Base-by-base conservation (phyloP, 192 early-diverging fungal species). In the Backusella sp. region DNA sequence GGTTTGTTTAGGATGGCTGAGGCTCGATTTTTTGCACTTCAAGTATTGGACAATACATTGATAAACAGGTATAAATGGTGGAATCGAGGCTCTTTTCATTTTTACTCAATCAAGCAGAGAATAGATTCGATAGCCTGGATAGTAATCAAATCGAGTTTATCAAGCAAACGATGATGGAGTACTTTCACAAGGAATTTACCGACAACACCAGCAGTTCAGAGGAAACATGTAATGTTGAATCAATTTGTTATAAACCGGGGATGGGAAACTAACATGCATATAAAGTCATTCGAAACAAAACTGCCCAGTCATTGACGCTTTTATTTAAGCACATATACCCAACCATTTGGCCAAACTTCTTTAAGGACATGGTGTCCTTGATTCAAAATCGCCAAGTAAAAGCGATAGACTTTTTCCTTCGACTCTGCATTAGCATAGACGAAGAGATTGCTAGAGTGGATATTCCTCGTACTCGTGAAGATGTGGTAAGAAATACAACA, bases 271-370 rank as follows among this genome's bases (percentile, higher is more conserved):
- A 39, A 41, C 42, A 6, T 36, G 65, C 70, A 19, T 28, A 7
- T 7, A 21, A 76, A 90, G 89, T 80, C 75, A 80, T 90, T 56
- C 86, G 90, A 73, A 98, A 97, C 83, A 98, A 96, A 77, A 87
- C 95, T 66, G 91, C 92, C 15, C 92, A 93, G 69, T 87, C 92
- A 21, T 81, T 98, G n/a, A 92, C 95, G 15, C 76, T 95, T 65
- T 80, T 98, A 6, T 95, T 95, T 77, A 80, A 90, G 17, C 86
- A 91, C 62, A 86, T 91, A 74, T 98, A 96, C 75, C 93, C 92
- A 17, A 82, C 88, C 39, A 88, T 88, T 39, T 98, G 97, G 97
- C 91, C 91, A 14, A 86, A 89, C 11, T 97, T 98, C 81, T 93
- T 97, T 52, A 89, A 91, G 37, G 95, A 98, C 68, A 84, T 97